phyloP scores from a whole-genome alignment of 1,139 yeast species.

The Meyerozyma guilliermondii region DNA sequence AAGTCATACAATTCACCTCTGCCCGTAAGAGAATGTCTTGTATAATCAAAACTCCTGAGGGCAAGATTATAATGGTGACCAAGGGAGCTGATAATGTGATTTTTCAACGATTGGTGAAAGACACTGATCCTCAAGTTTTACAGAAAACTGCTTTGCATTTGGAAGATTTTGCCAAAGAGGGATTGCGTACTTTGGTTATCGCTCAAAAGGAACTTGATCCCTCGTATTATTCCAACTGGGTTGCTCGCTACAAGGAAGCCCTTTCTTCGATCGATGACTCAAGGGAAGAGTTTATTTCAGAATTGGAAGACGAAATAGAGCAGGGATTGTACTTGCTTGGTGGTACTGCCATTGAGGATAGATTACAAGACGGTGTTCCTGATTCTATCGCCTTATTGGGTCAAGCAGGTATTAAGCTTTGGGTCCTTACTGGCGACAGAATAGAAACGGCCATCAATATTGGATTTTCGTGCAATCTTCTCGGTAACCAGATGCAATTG shows the following conservation, averaged over 20 bases:
- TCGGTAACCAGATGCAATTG: slow-evolving; percentile 83
- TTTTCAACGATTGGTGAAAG: slow-evolving; percentile 59
- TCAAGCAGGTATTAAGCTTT: slow-evolving; percentile 88
- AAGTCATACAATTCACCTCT: slow-evolving; percentile 81
- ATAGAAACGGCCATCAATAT: slow-evolving; percentile 97
- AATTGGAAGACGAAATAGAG: slow-evolving; percentile 78
- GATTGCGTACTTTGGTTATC: slow-evolving; percentile 88
- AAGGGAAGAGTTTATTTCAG: slow-evolving; percentile 75
- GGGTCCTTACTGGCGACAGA: slow-evolving; percentile 98
- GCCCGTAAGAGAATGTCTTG: slow-evolving; percentile 78
- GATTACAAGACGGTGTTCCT: slow-evolving; percentile 94
- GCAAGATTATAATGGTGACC: slow-evolving; percentile 57
- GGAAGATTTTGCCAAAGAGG: slow-evolving; percentile 94
- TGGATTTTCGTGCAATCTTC: slow-evolving; percentile 90
- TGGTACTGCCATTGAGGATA: slow-evolving; percentile 97
- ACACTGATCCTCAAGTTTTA: slow-evolving; percentile 29
- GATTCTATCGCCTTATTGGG: slow-evolving; percentile 81
- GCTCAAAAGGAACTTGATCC: slow-evolving; percentile 74
- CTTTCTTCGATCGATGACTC: slow-evolving; percentile 64
- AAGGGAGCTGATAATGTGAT: slow-evolving; percentile 96
- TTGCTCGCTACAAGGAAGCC: slow-evolving; percentile 64
- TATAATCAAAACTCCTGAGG: slow-evolving; percentile 41
- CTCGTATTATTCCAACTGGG: slow-evolving; percentile 64
- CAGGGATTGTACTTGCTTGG: slow-evolving; percentile 69
- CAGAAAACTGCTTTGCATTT: slow-evolving; percentile 73